Base-by-base conservation (phyloP, 192 early-diverging fungal genomes). In the Dispira parvispora region DNA sequence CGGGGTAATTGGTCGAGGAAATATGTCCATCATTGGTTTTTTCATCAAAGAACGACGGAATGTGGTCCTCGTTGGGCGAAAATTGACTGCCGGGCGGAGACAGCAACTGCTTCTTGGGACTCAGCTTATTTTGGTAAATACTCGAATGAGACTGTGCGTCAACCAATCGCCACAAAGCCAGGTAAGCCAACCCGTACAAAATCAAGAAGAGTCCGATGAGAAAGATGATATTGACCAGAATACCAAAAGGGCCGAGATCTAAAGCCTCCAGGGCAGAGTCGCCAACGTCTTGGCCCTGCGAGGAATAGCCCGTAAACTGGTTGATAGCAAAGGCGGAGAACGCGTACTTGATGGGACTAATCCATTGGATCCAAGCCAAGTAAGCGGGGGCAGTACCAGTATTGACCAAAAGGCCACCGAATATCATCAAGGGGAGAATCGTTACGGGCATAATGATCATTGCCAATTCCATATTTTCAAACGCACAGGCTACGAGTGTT, bases 391-490 rank as follows among this genome's bases (percentile, higher is more conserved):
- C 79, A 45, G 72, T 74, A n/a, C 68, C 73, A 6, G 70, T 70
- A 63, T 84, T 84, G 53, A 84, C 77, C 32, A 84, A 71, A 47
- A 84, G 75, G 9, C 82, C 82, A 32, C 71, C 71, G 66, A 81
- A 74, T 44, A 80, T 65, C 70, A 79, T 69, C 27, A 80, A 67
- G 8, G 82, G 82, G 57, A 83, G 47, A 14, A 83, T 69, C 45
- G 79, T 64, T 61, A 67, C 45, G 0, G 82, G 82, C 20, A 77
- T 55, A 3, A 70, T 68, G 1, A 69, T 63, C 46, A 82, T 55
- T 13, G 79, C 72, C 20, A 78, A 64, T 43, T 71, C 55, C 44
- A 84, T 67, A 23, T 64, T 64, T 4, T 62, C n/a, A 54, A 81
- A 78, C 20, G 69, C 21, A 16, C 73, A 74, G n/a, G 72, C 82